Base-by-base conservation (phyloP, 768 basidiomycete genomes). In the Agaricus blazei region DNA sequence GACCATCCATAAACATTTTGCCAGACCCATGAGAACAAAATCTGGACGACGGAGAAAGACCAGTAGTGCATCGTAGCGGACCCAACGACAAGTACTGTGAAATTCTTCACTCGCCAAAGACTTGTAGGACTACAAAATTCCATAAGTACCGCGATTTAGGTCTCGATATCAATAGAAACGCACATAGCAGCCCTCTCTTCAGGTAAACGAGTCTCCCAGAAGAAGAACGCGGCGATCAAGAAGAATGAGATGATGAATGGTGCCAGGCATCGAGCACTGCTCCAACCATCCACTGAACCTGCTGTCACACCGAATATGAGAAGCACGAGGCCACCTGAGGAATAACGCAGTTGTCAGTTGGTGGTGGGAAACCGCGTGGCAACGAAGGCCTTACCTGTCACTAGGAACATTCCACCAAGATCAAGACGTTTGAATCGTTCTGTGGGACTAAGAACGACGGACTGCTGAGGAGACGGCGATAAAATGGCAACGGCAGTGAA, bases 221-320 rank as follows among this genome's bases (percentile, higher is more conserved):
- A 67, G 65, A 83, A 75, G 67, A 83, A 83, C 0, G 47, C 63
- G 28, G 64, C 56, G 28, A 64, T 58, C 3, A 77, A 59, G 3
- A 71, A 36, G 50, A 78, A 61, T 8, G 78, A 74, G 29, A 80
- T 58, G 11, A 78, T 61, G 37, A 83, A 65, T 0, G 77, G 74
- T 7, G 64, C 67, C 44, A 81, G 59, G 51, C 81, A 75, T 14
- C 63, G 57, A 3, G 76, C 67, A 1, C 70, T 64, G 5, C 56
- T 63, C 82, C 82, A 83, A 5, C 81, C 78, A 48, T 63, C 62
- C 11, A 69, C 68, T 5, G 81, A 72, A 15, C 76, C 78, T 40
- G 70, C 68, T 0, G 71, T 76, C 19, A 73, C 61, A 1, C 73
- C 69, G 41, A 72, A 73, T 3, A 74, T 69, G 44, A 73, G 69